Percentiles rank a stretch among this genome's conserved stretches.
These are phyloP conservation scores for Gyromitra esculenta DNA, from an alignment of 2,329 filamentous ascomycete species.

Conservation along the genomic window DNA sequence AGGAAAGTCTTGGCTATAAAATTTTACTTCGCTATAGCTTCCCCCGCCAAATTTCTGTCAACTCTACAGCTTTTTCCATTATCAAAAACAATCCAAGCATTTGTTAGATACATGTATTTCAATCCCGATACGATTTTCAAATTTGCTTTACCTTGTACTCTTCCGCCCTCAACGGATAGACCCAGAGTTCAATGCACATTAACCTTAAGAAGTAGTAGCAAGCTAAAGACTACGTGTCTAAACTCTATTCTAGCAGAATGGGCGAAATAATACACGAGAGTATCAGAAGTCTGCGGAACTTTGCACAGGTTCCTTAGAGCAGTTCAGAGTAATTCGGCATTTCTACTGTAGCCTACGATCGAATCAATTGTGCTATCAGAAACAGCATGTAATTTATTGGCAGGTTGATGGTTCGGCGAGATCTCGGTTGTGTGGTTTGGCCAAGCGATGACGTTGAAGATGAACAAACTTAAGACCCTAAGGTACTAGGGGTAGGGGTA, in stretches of 20 bases:
- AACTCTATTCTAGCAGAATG: slow-evolving; percentile 60
- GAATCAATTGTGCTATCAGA: not conserved
- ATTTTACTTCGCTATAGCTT: slow-evolving; percentile 5
- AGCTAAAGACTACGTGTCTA: not conserved
- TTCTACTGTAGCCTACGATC: not conserved
- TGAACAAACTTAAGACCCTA: slow-evolving; percentile 77
- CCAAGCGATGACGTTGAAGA: slow-evolving; percentile 97
- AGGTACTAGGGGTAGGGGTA: too few relatives aligned
- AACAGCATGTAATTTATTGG: slow-evolving; percentile 1
- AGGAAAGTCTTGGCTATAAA: slow-evolving; percentile 22
- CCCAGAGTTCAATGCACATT: not conserved
- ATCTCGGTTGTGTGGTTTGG: slow-evolving; percentile 99
- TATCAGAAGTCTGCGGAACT: slow-evolving; percentile 66
- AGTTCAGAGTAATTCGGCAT: not conserved
- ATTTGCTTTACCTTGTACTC: not conserved
- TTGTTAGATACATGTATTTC: not conserved
- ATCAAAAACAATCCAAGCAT: not conserved
- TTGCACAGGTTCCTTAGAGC: not conserved
- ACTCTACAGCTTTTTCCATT: not conserved
- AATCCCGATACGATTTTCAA: not conserved
- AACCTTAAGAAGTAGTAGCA: not conserved
- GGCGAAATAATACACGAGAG: slow-evolving; percentile 68
- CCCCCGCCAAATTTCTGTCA: not conserved
- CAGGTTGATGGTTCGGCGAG: slow-evolving; percentile 99
- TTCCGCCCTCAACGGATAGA: not conserved